Conservation (phyloP, 139 green algal genomes). For the Chlamydomonas schloesseri region DNA sequence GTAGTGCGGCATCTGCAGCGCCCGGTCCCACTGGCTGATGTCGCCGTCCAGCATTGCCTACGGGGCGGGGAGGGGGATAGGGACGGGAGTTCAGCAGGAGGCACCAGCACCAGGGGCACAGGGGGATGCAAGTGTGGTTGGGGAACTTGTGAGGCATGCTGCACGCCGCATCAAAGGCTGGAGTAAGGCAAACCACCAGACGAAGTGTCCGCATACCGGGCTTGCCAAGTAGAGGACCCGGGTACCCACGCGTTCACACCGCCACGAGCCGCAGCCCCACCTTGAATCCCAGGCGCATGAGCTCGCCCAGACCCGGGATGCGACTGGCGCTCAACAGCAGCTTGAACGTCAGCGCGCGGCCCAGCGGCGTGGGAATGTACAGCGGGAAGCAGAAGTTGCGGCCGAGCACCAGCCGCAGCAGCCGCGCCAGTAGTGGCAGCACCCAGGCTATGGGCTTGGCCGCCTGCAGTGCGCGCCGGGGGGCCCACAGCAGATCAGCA, state of each 20-base stretch:
- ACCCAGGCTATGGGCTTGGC: constrained; percentile 47
- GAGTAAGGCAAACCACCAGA: no score
- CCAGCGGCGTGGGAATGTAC: constrained; percentile 78
- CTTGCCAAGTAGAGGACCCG: no score
- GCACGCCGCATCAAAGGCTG: no score
- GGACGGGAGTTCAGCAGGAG: no score
- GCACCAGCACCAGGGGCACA: no score
- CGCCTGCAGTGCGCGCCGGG: no score
- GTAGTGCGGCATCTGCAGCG: constrained; percentile 94
- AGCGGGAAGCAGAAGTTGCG: constrained; percentile 51
- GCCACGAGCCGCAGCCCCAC: constrained; percentile 72
- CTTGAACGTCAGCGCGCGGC: constrained; percentile 80
- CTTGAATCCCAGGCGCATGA: constrained; percentile 58
- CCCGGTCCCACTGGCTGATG: constrained; percentile 85
- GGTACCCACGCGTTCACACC: no score
- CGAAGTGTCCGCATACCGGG: no score
- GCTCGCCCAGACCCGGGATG: constrained; percentile 39
- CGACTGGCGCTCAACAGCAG: constrained; percentile 63
- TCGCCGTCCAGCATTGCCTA: constrained; percentile 72
- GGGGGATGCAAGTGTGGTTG: no score
- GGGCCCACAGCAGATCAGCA: no score
- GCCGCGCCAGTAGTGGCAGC: constrained; percentile 38
- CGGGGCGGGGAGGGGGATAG: background rate
- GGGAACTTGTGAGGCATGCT: no score
- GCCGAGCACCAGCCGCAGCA: constrained; percentile 38